phyloP scores from a whole-genome alignment of 257 asterid genomes.

The Ballota nigra region DNA sequence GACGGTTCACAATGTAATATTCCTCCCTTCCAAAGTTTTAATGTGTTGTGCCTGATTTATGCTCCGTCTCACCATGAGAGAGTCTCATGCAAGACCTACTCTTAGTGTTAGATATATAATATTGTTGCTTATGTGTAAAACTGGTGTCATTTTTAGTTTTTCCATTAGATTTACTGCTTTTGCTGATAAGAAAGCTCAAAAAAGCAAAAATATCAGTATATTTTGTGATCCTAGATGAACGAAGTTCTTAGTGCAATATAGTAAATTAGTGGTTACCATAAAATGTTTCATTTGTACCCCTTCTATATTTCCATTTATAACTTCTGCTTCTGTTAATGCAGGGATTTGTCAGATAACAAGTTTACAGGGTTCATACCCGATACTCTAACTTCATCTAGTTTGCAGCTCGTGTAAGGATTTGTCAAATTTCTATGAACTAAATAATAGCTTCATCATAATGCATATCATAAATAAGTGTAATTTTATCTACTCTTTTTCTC shows the following conservation, averaged over 20 bases:
- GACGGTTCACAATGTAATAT: too few relatives aligned
- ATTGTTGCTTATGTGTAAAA: not conserved
- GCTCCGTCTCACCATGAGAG: too few relatives aligned
- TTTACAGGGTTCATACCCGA: slow-evolving; percentile 80
- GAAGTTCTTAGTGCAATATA: not conserved
- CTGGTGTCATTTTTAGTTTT: not conserved
- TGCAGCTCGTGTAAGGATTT: slow-evolving; percentile 78
- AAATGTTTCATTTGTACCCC: not conserved
- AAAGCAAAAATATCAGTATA: not conserved
- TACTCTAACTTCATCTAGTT: slow-evolving; percentile 61
- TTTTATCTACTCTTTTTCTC: not conserved
- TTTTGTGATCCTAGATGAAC: not conserved
- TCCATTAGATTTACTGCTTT: too few relatives aligned
- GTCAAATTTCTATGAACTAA: not conserved
- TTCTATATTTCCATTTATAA: not conserved
- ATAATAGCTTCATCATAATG: not conserved
- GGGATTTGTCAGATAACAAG: slow-evolving; percentile 86
- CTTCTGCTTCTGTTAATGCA: slow-evolving; percentile 38
- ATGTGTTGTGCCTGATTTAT: too few relatives aligned
- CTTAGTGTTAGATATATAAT: too few relatives aligned
- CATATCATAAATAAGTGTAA: not conserved
- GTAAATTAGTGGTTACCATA: not conserved
- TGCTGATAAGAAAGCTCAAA: not conserved
- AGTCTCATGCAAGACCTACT: too few relatives aligned
- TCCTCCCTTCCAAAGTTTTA: too few relatives aligned